Evolutionary conservation across 2,329 filamentous ascomycete genomes (phyloP).

Genomic region (Ambrosiella cleistominuta): DNA sequence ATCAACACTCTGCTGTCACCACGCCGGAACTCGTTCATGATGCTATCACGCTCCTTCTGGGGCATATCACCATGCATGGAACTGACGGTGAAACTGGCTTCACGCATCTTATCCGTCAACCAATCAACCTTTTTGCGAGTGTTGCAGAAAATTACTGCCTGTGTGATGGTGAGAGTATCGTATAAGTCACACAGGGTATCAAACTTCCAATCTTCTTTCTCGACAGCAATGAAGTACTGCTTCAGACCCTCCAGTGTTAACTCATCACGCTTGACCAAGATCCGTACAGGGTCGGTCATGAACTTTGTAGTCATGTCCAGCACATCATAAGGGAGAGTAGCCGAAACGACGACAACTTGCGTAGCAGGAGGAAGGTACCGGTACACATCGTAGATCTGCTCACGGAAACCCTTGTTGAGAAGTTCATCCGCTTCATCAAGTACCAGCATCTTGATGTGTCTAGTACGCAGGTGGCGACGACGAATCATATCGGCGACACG

Average conservation of each 20-base stretch:
- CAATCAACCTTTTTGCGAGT: constrained; percentile 98
- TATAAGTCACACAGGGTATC: constrained; percentile 97
- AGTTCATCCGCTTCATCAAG: constrained; percentile 45
- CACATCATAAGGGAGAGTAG: constrained; percentile 92
- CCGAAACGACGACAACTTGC: constrained; percentile 94
- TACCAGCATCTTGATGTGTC: constrained; percentile 48
- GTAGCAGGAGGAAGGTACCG: constrained; percentile 90
- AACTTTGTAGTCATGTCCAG: constrained; percentile 99
- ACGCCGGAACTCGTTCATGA: constrained; percentile 98
- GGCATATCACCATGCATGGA: constrained; percentile 99
- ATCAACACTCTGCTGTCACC: constrained; percentile 93
- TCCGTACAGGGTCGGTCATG: constrained; percentile 95
- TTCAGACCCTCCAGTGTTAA: constrained; percentile 93
- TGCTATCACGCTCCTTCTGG: constrained; percentile 92
- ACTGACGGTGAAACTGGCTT: constrained; percentile 95
- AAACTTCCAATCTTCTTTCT: constrained; percentile 99
- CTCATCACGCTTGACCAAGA: constrained; percentile 96
- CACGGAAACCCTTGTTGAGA: constrained; percentile 85
- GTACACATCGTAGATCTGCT: constrained; percentile 99
- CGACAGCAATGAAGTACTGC: constrained; percentile 97
- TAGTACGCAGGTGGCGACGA: constrained; percentile 36
- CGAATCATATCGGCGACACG: constrained; percentile 58
- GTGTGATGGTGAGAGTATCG: constrained; percentile 94
- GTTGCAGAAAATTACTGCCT: constrained; percentile 99
- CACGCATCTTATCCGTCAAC: constrained; percentile 98